Percentiles rank a stretch among this genome's conserved stretches.
These are phyloP conservation scores for Setaria italica DNA, from an alignment of 202 grass and related monocot genomes.

Conservation along the genomic window DNA sequence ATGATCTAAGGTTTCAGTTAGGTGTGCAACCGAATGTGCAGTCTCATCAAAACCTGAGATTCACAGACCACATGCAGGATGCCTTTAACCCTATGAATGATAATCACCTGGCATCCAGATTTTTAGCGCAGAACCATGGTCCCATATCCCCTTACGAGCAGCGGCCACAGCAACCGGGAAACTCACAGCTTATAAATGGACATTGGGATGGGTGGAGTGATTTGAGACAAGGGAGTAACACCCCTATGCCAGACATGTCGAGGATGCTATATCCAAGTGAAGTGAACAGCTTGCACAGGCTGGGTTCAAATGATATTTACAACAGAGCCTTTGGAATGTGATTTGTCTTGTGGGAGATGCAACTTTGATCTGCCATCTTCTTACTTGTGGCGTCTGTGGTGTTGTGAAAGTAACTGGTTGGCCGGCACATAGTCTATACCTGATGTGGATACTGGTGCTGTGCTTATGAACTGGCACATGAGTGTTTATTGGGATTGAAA, in stretches of 20 bases:
- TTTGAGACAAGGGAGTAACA: constrained; percentile 62
- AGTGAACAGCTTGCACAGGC: constrained; percentile 64
- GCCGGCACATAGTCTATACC: background rate
- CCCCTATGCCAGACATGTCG: constrained; percentile 59
- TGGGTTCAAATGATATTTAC: constrained; percentile 71
- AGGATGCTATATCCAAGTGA: constrained; percentile 70
- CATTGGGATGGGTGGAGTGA: constrained; percentile 90
- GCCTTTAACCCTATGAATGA: constrained; percentile 70
- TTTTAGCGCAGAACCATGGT: constrained; percentile 61
- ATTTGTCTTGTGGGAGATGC: constrained; percentile 23
- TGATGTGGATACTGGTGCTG: constrained; percentile 19
- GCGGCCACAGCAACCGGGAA: constrained; percentile 69
- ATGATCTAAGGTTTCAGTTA: constrained; percentile 73
- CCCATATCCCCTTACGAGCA: constrained; percentile 62
- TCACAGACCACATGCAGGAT: constrained; percentile 65
- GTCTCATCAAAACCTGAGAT: constrained; percentile 69
- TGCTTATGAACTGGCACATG: constrained; percentile 31
- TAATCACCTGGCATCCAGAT: constrained; percentile 69
- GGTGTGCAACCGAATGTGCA: constrained; percentile 70
- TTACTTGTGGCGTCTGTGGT: background rate
- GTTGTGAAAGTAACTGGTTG: constrained; percentile 41
- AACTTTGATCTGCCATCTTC: constrained; percentile 23
- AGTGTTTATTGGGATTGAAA: constrained; percentile 38
- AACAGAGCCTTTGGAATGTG: constrained; percentile 83
- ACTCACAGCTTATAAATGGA: constrained; percentile 62